A percentile compares a stretch with the other conserved stretches of the same genome.
Conservation (phyloP, 1,139 yeast genomes). For the Hanseniaspora gamundiae region DNA sequence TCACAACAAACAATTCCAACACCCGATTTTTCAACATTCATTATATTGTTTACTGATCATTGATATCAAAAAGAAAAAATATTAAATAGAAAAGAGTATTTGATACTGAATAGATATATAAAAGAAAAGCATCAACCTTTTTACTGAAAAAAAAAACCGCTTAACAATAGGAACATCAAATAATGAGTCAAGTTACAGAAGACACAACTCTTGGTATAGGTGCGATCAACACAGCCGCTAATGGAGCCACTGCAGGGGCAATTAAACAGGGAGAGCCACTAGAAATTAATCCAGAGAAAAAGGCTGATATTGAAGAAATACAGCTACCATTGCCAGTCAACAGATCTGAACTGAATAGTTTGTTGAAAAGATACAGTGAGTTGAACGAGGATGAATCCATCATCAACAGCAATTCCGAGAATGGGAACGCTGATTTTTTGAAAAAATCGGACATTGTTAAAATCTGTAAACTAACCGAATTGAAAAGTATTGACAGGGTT, state of each 20-base stretch:
- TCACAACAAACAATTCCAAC: too few relatives aligned
- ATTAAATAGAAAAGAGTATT: too few relatives aligned
- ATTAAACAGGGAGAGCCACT: not conserved
- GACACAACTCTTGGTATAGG: not conserved
- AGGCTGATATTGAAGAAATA: not conserved
- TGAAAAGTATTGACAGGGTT: constrained; percentile 21
- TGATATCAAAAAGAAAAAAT: too few relatives aligned
- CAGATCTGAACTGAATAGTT: not conserved
- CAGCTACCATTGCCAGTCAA: constrained; percentile 6
- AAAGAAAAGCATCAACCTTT: not conserved
- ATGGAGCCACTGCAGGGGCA: not conserved
- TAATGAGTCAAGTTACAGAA: not conserved
- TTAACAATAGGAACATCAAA: not conserved
- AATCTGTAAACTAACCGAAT: constrained; percentile 1
- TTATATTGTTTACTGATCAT: too few relatives aligned
- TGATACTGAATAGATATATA: too few relatives aligned
- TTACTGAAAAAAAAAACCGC: not conserved
- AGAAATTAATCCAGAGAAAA: too few relatives aligned
- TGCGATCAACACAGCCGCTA: not conserved
- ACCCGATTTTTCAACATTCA: too few relatives aligned
- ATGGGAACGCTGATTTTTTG: not conserved
- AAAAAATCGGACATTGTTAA: not conserved
- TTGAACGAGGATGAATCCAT: constrained; percentile 1
- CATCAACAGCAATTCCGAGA: not conserved
- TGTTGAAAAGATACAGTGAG: constrained; percentile 6